phyloP scores from a whole-genome alignment of 1,284 basidiomycete species.

The Baeospora myosura region DNA sequence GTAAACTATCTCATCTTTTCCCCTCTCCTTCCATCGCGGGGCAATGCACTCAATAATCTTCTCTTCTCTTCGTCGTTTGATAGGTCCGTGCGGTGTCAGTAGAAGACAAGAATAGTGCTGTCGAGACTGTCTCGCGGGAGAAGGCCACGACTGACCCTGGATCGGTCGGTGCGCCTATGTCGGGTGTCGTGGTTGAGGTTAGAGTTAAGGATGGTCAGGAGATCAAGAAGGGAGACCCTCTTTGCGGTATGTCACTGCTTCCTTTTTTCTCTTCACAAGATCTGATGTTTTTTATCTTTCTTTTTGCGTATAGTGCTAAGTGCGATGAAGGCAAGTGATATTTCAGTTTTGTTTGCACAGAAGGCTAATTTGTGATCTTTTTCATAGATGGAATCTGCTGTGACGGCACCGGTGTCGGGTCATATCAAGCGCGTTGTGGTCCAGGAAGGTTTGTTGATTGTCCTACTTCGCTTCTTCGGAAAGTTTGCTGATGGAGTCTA shows the following conservation, averaged over 20 bases:
- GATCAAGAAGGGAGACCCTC: slow-evolving; percentile 95
- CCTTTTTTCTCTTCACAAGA: slow-evolving; percentile 1
- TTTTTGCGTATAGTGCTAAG: slow-evolving; percentile 70
- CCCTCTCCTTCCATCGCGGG: too few relatives aligned
- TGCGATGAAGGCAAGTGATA: slow-evolving; percentile 77
- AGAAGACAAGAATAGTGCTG: slow-evolving; percentile 93
- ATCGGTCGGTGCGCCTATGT: slow-evolving; percentile 93
- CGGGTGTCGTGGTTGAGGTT: slow-evolving; percentile 96
- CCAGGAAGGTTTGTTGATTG: slow-evolving; percentile 67
- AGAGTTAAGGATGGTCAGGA: slow-evolving; percentile 94
- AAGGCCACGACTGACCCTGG: slow-evolving; percentile 91
- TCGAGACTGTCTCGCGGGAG: slow-evolving; percentile 90
- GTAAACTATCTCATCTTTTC: slow-evolving; percentile 30
- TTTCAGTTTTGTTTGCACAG: slow-evolving; percentile 13
- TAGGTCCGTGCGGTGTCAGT: slow-evolving; percentile 88
- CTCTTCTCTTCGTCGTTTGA: too few relatives aligned
- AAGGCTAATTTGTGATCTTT: slow-evolving; percentile 18
- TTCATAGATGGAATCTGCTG: slow-evolving; percentile 87
- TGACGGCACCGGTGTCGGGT: slow-evolving; percentile 91
- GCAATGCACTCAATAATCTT: slow-evolving; percentile 10
- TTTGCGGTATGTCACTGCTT: slow-evolving; percentile 60
- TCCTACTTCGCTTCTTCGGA: not conserved
- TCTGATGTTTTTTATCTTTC: slow-evolving; percentile 5
- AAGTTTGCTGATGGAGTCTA: not conserved
- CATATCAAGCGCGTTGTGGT: slow-evolving; percentile 91